phyloP scores from a whole-genome alignment of 257 asterid species.

The Pogostemon cablin region DNA sequence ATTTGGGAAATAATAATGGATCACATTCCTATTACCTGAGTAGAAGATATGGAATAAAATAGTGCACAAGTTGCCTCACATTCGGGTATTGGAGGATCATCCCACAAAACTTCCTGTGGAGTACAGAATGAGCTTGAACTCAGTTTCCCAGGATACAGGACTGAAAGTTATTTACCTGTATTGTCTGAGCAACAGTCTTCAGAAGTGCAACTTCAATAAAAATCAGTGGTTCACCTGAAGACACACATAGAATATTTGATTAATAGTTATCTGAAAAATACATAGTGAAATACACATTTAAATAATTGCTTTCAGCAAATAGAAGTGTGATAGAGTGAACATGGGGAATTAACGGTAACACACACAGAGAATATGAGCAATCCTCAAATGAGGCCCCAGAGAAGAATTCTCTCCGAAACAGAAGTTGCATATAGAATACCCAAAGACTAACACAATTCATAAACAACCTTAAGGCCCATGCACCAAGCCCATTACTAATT shows the following conservation, averaged over 20 bases:
- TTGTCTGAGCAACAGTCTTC: slow-evolving; percentile 77
- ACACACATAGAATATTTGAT: slow-evolving; percentile 5
- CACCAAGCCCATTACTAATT: too few species aligned
- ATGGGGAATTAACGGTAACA: too few species aligned
- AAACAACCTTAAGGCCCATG: too few species aligned
- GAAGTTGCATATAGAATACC: too few species aligned
- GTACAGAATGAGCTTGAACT: slow-evolving; percentile 19
- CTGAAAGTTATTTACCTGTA: slow-evolving; percentile 60
- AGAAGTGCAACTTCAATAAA: slow-evolving; percentile 96
- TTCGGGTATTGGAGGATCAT: slow-evolving; percentile 89
- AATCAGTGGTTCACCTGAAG: slow-evolving; percentile 93
- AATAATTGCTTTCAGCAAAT: slow-evolving; percentile 10
- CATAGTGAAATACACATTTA: too few species aligned
- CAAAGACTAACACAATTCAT: too few species aligned
- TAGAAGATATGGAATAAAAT: slow-evolving; percentile 95
- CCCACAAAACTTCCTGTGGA: slow-evolving; percentile 91
- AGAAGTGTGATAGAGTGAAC: not conserved
- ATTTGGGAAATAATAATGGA: slow-evolving; percentile 12
- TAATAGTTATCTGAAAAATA: too few species aligned
- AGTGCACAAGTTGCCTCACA: slow-evolving; percentile 86
- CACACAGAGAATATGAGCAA: too few species aligned
- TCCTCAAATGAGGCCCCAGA: too few species aligned
- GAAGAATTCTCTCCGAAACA: too few species aligned
- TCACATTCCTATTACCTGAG: slow-evolving; percentile 59
- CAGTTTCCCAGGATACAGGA: slow-evolving; percentile 8